Conservation (phyloP, 768 basidiomycete genomes). For the Clitopilus passeckerianus region DNA sequence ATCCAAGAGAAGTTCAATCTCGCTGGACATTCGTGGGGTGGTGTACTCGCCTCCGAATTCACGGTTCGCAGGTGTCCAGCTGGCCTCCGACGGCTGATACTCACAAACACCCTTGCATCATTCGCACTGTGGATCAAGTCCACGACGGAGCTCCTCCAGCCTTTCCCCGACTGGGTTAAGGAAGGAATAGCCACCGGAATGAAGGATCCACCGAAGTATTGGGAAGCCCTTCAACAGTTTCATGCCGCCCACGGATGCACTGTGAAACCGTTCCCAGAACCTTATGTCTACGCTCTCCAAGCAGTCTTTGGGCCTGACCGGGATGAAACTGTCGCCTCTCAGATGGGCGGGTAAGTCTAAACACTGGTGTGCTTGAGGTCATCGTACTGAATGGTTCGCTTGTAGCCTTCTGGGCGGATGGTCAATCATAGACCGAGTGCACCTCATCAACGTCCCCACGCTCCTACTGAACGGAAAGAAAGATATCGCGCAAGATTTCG, state of each 20-base stretch:
- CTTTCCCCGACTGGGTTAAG: slow-evolving; percentile 35
- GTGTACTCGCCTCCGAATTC: slow-evolving; percentile 40
- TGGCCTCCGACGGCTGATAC: slow-evolving; percentile 40
- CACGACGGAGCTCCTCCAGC: slow-evolving; percentile 21
- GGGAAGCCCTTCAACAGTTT: slow-evolving; percentile 34
- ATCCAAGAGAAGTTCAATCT: slow-evolving; percentile 40
- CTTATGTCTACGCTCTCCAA: slow-evolving; percentile 25
- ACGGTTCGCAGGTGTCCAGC: slow-evolving; percentile 32
- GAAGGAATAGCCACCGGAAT: slow-evolving; percentile 33
- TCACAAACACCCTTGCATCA: slow-evolving; percentile 39
- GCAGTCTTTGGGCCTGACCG: slow-evolving; percentile 28
- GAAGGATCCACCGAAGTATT: slow-evolving; percentile 37
- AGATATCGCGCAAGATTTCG: slow-evolving; percentile 37
- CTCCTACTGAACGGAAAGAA: slow-evolving; percentile 35
- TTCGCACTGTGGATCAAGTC: slow-evolving; percentile 30
- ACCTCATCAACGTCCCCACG: slow-evolving; percentile 33
- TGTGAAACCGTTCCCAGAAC: slow-evolving; percentile 37
- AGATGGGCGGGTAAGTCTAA: slow-evolving; percentile 32
- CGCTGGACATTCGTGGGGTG: slow-evolving; percentile 49
- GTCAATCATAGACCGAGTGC: slow-evolving; percentile 37
- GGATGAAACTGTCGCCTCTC: slow-evolving; percentile 33
- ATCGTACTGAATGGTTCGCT: slow-evolving; percentile 24
- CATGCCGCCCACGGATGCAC: slow-evolving; percentile 38
- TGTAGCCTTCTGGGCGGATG: slow-evolving; percentile 37
- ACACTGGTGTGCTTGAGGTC: slow-evolving; percentile 26